Evolutionary conservation across 495 filamentous ascomycete genomes (phyloP).

Genomic region (Neurospora terricola): DNA sequence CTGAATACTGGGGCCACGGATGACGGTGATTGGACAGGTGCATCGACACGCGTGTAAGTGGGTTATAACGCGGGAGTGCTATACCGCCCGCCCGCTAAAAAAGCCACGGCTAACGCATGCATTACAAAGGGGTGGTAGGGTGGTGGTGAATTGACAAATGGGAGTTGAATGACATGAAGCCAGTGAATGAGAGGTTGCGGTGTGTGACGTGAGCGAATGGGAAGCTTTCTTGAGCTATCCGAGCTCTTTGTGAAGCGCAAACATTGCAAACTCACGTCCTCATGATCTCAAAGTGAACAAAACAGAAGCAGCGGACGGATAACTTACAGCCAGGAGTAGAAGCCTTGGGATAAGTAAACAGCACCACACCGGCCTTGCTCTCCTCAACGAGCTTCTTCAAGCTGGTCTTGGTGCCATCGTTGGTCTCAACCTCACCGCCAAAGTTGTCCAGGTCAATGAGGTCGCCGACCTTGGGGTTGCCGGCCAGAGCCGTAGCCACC

Average conservation of each 20-base stretch:
- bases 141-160: constrained; percentile 2
- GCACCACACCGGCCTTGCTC: constrained; percentile 74
- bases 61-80: not conserved
- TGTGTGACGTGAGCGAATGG: not conserved
- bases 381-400: constrained; percentile 68
- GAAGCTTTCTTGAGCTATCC: not conserved
- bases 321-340: constrained; percentile 90
- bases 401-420: constrained; percentile 70
- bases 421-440: constrained; percentile 73
- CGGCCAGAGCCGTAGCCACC: constrained; percentile 11
- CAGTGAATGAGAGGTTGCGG: not conserved
- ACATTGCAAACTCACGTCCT: not conserved
- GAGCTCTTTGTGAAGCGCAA: not conserved
- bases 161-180: not conserved
- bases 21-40: not conserved
- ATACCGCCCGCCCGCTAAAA: not conserved
- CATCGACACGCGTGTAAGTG: not conserved
- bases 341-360: constrained; percentile 95
- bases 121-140: not conserved
- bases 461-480: constrained; percentile 32
- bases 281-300: not conserved
- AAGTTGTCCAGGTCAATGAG: constrained; percentile 59
- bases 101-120: not conserved
- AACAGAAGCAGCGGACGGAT: not conserved
- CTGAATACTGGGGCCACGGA: not conserved